A percentile compares a stretch with the other conserved stretches of the same genome.
phyloP scores from a whole-genome alignment of 768 basidiomycete species.

The Tylopilus plumbeoviolaceoides region DNA sequence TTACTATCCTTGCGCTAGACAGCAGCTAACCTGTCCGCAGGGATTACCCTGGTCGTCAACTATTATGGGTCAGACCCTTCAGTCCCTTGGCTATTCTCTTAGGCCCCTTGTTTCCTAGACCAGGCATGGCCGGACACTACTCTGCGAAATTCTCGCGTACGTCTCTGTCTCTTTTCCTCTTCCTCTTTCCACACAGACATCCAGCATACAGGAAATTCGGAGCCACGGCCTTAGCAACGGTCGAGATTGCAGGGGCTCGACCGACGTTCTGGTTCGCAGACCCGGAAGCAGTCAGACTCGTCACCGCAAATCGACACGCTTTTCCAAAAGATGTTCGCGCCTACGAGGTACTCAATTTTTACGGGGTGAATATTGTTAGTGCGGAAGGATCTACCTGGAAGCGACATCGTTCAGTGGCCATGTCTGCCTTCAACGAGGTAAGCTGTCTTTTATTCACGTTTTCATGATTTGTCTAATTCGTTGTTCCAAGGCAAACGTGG shows the following conservation, averaged over 20 bases:
- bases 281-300: conserved; percentile 37
- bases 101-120: conserved; percentile 33
- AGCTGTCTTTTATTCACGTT: background rate
- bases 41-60: conserved; percentile 15
- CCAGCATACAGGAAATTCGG: conserved; percentile 39
- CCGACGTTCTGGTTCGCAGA: conserved; percentile 42
- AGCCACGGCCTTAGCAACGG: conserved; percentile 37
- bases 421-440: conserved; percentile 50
- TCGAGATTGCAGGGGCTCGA: conserved; percentile 28
- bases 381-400: conserved; percentile 45
- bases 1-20: too few species aligned
- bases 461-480: background rate
- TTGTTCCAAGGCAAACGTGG: conserved; percentile 37
- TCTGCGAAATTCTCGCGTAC: conserved; percentile 35
- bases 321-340: conserved; percentile 39
- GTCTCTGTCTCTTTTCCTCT: conserved; percentile 3
- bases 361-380: conserved; percentile 43
- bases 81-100: conserved; percentile 22
- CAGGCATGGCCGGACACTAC: conserved; percentile 32
- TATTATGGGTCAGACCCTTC: conserved; percentile 34
- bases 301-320: conserved; percentile 30
- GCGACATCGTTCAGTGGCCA: conserved; percentile 41
- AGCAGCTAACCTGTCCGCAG: conserved; percentile 1
- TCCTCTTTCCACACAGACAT: background rate
- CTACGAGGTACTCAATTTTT: conserved; percentile 43